phyloP scores from a whole-genome alignment of 768 basidiomycete genomes.

The Calocybe cyanea region DNA sequence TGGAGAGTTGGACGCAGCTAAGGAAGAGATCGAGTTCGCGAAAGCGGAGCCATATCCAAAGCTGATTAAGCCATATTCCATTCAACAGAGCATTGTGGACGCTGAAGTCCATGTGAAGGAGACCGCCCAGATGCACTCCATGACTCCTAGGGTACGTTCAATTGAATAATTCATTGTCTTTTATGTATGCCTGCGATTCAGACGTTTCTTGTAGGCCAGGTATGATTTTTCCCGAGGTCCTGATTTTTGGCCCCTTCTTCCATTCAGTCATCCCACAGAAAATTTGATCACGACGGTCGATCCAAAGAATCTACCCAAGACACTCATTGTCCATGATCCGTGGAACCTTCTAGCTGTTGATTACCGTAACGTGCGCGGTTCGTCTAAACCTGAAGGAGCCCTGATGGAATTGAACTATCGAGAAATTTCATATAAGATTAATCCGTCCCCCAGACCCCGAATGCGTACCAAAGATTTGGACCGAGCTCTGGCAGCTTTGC shows the following conservation, averaged over 20 bases:
- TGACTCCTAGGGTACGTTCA: too few relatives aligned
- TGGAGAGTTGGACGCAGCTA: constrained; percentile 29
- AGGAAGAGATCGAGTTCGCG: constrained; percentile 29
- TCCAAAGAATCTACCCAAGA: constrained; percentile 30
- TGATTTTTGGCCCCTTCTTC: constrained; percentile 36
- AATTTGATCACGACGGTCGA: constrained; percentile 22
- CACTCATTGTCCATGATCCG: constrained; percentile 41
- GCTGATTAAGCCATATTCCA: constrained; percentile 22
- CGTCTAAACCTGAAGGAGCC: not conserved
- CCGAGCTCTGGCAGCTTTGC: too few relatives aligned
- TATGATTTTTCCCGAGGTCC: constrained; percentile 35
- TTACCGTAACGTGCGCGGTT: not conserved
- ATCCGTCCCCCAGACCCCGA: constrained; percentile 3
- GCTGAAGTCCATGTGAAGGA: constrained; percentile 3
- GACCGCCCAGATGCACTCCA: too few relatives aligned
- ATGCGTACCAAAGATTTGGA: too few relatives aligned
- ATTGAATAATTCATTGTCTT: too few relatives aligned
- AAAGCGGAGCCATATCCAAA: constrained; percentile 31
- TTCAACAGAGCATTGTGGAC: not conserved
- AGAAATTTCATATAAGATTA: constrained; percentile 28
- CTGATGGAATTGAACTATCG: constrained; percentile 29
- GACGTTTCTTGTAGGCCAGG: too few relatives aligned
- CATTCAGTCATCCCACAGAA: constrained; percentile 26
- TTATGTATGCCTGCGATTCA: too few relatives aligned
- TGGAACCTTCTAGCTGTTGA: constrained; percentile 27